Conservation (phyloP, 1,139 yeast genomes). For the Casaregolazyma lundiana region DNA sequence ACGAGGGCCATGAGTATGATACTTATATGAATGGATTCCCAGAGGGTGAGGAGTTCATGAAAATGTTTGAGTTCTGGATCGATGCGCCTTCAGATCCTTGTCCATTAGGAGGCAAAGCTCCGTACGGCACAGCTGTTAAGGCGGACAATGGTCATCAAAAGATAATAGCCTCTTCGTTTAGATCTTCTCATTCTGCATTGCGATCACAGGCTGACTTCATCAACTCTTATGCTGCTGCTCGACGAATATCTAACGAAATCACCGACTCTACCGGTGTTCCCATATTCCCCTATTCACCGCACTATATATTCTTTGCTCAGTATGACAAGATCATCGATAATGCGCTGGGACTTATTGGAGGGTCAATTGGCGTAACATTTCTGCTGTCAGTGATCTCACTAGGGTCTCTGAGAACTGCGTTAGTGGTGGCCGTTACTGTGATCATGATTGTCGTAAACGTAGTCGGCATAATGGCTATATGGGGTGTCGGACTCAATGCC, state of each 20-base stretch:
- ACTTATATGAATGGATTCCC: constrained; percentile 83
- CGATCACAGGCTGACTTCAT: constrained; percentile 83
- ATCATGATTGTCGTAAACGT: constrained; percentile 62
- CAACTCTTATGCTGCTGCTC: constrained; percentile 67
- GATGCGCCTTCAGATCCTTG: constrained; percentile 82
- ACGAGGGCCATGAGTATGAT: constrained; percentile 56
- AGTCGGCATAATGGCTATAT: constrained; percentile 73
- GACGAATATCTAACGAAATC: constrained; percentile 63
- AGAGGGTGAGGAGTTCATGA: constrained; percentile 65
- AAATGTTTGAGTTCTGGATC: constrained; percentile 76
- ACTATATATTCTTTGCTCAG: constrained; percentile 89
- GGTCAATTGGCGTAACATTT: constrained; percentile 57
- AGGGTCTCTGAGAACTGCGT: constrained; percentile 62
- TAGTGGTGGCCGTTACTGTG: constrained; percentile 55
- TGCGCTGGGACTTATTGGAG: constrained; percentile 50
- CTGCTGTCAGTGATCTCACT: constrained; percentile 52
- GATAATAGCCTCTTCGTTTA: constrained; percentile 60
- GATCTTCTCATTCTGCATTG: constrained; percentile 78
- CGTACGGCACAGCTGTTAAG: constrained; percentile 63
- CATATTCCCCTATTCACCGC: constrained; percentile 89
- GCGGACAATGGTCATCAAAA: constrained; percentile 36
- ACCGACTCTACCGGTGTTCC: constrained; percentile 43
- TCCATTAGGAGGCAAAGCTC: constrained; percentile 94
- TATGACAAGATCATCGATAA: constrained; percentile 59
- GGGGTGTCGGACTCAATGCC: constrained; percentile 80